phyloP scores from a whole-genome alignment of 2,329 filamentous ascomycete species.

The Xylariomycetidae sp. region DNA sequence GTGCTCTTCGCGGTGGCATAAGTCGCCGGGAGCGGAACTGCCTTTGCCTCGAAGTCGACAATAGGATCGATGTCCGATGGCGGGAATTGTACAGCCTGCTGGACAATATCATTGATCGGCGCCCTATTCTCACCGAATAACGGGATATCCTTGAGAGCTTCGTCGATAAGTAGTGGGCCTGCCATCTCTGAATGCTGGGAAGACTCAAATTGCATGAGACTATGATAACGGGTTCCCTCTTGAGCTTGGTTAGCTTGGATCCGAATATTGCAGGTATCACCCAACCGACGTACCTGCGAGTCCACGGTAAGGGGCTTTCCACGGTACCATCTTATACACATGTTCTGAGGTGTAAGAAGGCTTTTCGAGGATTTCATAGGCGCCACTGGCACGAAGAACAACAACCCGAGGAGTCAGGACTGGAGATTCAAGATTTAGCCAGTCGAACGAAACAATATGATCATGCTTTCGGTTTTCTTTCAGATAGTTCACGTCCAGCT shows the following conservation, averaged over 20 bases:
- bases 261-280: background rate
- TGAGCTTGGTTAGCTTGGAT: conserved; percentile 18
- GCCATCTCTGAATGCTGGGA: conserved; percentile 46
- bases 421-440: conserved; percentile 54
- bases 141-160: conserved; percentile 46
- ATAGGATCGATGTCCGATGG: conserved; percentile 28
- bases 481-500: conserved; percentile 54
- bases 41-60: conserved; percentile 31
- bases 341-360: conserved; percentile 53
- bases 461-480: conserved; percentile 48
- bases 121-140: conserved; percentile 50
- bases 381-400: conserved; percentile 53
- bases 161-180: conserved; percentile 47
- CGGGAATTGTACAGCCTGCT: conserved; percentile 32
- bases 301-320: conserved; percentile 53
- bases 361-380: conserved; percentile 56
- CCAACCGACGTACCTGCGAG: conserved; percentile 38
- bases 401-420: conserved; percentile 52
- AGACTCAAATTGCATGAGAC: conserved; percentile 54
- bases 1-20: conserved; percentile 37
- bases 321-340: conserved; percentile 54
- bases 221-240: conserved; percentile 48
- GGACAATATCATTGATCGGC: conserved; percentile 35
- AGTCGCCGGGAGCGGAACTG: conserved; percentile 31
- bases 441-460: conserved; percentile 62